A percentile compares a stretch with the other conserved stretches of the same genome.
Conservation (phyloP, 345 rosid species). For the Ceriops decandra region DNA sequence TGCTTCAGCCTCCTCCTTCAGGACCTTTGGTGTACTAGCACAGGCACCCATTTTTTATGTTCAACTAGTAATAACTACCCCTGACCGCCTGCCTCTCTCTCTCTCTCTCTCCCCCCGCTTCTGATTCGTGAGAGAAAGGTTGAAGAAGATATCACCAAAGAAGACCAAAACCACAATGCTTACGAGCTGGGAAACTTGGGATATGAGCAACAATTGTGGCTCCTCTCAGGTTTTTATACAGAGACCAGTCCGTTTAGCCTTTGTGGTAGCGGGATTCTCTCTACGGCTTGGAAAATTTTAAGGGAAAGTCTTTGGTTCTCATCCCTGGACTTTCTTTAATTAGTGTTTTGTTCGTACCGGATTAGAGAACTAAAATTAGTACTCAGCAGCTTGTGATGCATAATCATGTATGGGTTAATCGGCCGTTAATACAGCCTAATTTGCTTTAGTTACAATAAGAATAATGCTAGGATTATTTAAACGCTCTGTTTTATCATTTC, state of each 20-base stretch:
- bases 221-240: background rate
- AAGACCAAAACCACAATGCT: background rate
- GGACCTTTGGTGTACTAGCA: slow-evolving; percentile 4
- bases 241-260: background rate
- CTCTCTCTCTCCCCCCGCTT: too few relatives aligned
- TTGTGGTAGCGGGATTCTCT: background rate
- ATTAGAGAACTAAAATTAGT: too few relatives aligned
- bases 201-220: background rate
- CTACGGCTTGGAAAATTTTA: background rate
- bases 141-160: background rate
- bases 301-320: background rate
- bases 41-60: slow-evolving; percentile 2
- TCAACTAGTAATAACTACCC: background rate
- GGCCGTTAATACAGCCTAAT: too few relatives aligned
- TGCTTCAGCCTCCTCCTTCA: background rate
- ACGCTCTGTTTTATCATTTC: too few relatives aligned
- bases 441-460: too few relatives aligned
- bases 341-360: too few relatives aligned
- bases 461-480: too few relatives aligned
- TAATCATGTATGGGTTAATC: too few relatives aligned
- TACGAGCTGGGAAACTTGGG: background rate
- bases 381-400: too few relatives aligned
- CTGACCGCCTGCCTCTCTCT: too few relatives aligned
- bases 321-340: too few relatives aligned
- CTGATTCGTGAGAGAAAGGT: too few relatives aligned